Percentiles rank a stretch among this genome's conserved stretches.
These are phyloP conservation scores for Hypoxylon sp. DNA, from an alignment of 2,329 filamentous ascomycete genomes.

Conservation along the genomic window DNA sequence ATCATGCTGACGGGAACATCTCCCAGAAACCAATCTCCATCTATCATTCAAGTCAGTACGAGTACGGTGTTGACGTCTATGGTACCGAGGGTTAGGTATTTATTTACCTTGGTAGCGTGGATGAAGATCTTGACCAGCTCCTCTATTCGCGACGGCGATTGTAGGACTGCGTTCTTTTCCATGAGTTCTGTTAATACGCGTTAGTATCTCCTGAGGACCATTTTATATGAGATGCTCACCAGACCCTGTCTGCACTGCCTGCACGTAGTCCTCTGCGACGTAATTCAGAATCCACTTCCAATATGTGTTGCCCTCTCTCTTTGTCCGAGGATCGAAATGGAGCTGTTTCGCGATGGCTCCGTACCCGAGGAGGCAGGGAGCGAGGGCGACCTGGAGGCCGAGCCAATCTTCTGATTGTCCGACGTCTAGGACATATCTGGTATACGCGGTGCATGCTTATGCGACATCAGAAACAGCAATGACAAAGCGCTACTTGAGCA, in stretches of 20 bases:
- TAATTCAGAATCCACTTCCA: constrained; percentile 95
- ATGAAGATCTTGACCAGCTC: constrained; percentile 87
- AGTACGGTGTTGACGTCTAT: constrained; percentile 10
- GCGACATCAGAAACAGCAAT: constrained; percentile 9
- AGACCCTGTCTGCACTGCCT: constrained; percentile 76
- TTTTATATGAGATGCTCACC: constrained; percentile 58
- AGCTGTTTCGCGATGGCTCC: constrained; percentile 80
- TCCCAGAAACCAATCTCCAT: constrained; percentile 69
- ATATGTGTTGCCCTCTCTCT: constrained; percentile 76
- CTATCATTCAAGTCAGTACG: constrained; percentile 49
- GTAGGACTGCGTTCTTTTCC: constrained; percentile 78
- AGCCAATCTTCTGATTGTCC: constrained; percentile 90
- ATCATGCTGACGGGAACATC: constrained; percentile 58
- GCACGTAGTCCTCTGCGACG: constrained; percentile 79
- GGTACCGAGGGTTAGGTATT: neutral
- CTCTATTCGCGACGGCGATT: constrained; percentile 81
- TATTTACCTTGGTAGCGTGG: constrained; percentile 82
- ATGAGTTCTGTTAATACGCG: constrained; percentile 69
- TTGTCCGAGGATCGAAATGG: constrained; percentile 70
- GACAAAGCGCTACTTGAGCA: neutral
- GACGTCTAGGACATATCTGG: constrained; percentile 86
- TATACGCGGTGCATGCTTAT: constrained; percentile 72
- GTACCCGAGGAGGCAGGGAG: constrained; percentile 92
- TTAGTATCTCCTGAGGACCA: constrained; percentile 11
- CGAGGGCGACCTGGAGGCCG: constrained; percentile 83